These are phyloP conservation scores for Citrus trifoliata DNA, from an alignment of 345 rosid species.

Conservation along the genomic window DNA sequence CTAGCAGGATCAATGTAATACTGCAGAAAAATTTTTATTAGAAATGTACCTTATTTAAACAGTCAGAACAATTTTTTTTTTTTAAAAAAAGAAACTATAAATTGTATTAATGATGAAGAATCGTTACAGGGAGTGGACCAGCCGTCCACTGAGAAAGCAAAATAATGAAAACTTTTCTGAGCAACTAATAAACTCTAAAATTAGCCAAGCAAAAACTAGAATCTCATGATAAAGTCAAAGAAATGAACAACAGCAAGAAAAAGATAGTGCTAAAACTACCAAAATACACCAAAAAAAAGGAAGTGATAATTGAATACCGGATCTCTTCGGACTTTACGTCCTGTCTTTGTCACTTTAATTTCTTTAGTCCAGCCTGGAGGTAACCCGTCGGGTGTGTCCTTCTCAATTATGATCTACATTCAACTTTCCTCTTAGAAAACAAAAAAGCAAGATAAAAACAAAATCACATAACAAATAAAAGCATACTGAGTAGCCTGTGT, in stretches of 20 bases:
- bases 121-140: too few species aligned
- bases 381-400: slow-evolving; percentile 64
- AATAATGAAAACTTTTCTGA: neutral
- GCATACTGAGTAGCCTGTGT: slow-evolving; percentile 3
- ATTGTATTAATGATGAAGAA: too few species aligned
- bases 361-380: slow-evolving; percentile 92
- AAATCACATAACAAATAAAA: neutral
- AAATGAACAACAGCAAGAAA: neutral
- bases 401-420: slow-evolving; percentile 57
- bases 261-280: neutral
- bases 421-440: slow-evolving; percentile 10
- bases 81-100: too few species aligned
- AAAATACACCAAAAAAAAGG: slow-evolving; percentile 9
- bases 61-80: neutral
- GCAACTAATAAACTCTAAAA: slow-evolving; percentile 10
- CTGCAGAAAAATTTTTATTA: slow-evolving; percentile 37
- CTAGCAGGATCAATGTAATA: slow-evolving; percentile 75
- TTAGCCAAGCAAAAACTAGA: neutral
- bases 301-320: slow-evolving; percentile 45
- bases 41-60: neutral
- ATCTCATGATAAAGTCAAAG: neutral
- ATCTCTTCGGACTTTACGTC: slow-evolving; percentile 55
- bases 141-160: too few species aligned
- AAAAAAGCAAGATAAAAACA: neutral
- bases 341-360: slow-evolving; percentile 52